phyloP scores from a whole-genome alignment of 768 basidiomycete genomes.

The Lentinula detonsa region DNA sequence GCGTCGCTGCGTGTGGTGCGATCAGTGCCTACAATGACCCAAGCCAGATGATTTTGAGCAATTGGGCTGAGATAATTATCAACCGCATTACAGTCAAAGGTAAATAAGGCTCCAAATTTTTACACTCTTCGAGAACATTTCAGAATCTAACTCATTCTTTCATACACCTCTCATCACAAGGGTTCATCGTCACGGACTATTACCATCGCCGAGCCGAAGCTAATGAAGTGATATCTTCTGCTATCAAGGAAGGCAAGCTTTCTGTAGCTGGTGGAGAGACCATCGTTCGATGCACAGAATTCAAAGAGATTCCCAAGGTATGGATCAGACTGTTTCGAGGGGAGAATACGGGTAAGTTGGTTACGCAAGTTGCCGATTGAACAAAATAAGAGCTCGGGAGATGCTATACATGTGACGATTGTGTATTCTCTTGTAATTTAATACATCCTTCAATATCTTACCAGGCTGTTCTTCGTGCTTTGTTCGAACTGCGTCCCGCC shows the following conservation, averaged over 20 bases:
- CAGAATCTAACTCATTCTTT: too few relatives aligned
- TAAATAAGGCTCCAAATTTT: not conserved
- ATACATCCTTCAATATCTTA: not conserved
- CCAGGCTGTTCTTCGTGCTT: too few relatives aligned
- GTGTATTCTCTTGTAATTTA: not conserved
- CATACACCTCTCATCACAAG: not conserved
- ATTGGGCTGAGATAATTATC: not conserved
- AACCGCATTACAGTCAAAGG: not conserved
- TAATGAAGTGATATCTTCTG: not conserved
- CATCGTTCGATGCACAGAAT: not conserved
- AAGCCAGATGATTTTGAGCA: not conserved
- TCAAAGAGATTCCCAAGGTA: not conserved
- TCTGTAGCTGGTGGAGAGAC: not conserved
- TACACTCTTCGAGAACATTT: not conserved
- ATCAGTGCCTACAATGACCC: not conserved
- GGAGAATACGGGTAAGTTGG: conserved; percentile 2
- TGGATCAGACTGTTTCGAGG: conserved; percentile 1
- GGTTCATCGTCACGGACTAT: not conserved
- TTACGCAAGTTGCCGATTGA: conserved; percentile 2
- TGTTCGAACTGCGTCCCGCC: not conserved
- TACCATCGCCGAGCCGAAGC: not conserved
- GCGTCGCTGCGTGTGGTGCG: not conserved
- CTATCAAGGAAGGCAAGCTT: conserved; percentile 1
- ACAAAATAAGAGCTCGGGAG: not conserved
- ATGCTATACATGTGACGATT: not conserved